Conservation (phyloP, 208 protist species). For the Vickermania spadyakhi region DNA sequence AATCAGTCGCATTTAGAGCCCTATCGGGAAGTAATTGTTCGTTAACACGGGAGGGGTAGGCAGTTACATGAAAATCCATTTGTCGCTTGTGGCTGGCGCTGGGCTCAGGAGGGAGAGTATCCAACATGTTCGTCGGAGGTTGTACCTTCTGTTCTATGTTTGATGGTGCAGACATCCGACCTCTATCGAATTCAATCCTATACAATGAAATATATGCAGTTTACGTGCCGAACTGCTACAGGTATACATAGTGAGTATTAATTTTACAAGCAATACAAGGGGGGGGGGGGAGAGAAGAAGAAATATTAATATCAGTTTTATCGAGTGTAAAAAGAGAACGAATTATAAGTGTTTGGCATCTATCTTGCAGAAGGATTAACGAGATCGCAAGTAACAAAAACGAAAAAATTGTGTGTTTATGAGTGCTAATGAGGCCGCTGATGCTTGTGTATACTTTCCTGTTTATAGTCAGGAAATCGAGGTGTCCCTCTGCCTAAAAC, state of each 20-base stretch:
- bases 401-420: too few species aligned
- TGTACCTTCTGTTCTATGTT: too few species aligned
- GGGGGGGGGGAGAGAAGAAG: too few species aligned
- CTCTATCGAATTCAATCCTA: constrained; percentile 4
- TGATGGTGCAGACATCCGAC: constrained; percentile 5
- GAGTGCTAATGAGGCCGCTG: constrained; percentile 63
- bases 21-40: constrained; percentile 26
- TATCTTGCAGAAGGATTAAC: too few species aligned
- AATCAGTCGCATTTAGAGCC: constrained; percentile 19
- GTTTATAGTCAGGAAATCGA: constrained; percentile 69
- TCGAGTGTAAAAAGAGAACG: too few species aligned
- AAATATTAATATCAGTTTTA: too few species aligned
- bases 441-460: constrained; percentile 47
- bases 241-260: too few species aligned
- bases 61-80: constrained; percentile 68
- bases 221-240: too few species aligned
- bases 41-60: constrained; percentile 57
- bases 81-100: constrained; percentile 30
- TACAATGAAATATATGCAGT: not conserved
- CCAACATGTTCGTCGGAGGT: too few species aligned
- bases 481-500: constrained; percentile 42
- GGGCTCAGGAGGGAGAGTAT: constrained; percentile 7
- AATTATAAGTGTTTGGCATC: too few species aligned
- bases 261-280: too few species aligned
- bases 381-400: too few species aligned